These are phyloP conservation scores for Omphalotus guepiniiformis DNA, from an alignment of 768 basidiomycete genomes.

Conservation along the genomic window DNA sequence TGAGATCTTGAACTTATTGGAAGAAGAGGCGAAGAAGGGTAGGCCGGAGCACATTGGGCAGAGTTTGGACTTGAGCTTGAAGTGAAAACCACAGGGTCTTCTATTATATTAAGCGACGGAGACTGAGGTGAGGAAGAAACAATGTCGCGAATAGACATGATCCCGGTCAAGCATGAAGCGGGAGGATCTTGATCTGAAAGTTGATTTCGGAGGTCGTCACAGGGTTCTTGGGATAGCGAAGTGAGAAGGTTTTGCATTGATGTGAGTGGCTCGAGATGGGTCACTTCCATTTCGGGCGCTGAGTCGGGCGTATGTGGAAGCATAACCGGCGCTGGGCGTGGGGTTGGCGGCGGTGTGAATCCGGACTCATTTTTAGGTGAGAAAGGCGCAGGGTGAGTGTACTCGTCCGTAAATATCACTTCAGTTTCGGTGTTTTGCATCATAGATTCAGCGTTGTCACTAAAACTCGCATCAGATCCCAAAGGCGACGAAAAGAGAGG, in stretches of 20 bases:
- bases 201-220: background rate
- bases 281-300: background rate
- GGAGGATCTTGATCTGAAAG: background rate
- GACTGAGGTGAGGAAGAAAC: background rate
- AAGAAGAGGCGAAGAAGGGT: too few relatives aligned
- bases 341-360: background rate
- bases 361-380: background rate
- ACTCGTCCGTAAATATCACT: too few relatives aligned
- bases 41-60: too few relatives aligned
- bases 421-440: too few relatives aligned
- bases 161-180: background rate
- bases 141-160: background rate
- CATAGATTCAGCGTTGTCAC: too few relatives aligned
- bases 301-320: constrained; percentile 2
- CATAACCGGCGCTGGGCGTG: background rate
- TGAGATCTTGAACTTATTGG: too few relatives aligned
- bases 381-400: too few relatives aligned
- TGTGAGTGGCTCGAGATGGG: background rate
- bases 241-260: constrained; percentile 3
- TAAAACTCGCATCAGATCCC: too few relatives aligned
- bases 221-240: background rate
- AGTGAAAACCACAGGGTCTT: constrained; percentile 18
- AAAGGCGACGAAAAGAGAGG: too few relatives aligned
- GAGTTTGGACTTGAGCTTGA: constrained; percentile 45
- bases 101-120: background rate